Percentiles rank a stretch among this genome's conserved stretches.
phyloP scores from a whole-genome alignment of 306 rosid genomes.

The Erythrophleum fordii region DNA sequence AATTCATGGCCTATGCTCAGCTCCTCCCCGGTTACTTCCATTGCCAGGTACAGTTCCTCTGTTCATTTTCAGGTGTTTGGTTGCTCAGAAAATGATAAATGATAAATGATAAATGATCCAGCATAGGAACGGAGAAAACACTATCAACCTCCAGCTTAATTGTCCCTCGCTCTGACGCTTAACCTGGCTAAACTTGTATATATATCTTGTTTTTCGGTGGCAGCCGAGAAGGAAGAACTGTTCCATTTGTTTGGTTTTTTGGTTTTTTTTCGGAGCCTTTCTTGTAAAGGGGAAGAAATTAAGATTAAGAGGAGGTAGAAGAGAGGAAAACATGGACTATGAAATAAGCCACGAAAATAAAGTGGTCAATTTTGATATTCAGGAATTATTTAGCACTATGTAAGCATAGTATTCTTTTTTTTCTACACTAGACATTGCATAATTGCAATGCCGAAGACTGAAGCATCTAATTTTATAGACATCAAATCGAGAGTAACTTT shows the following conservation, averaged over 20 bases:
- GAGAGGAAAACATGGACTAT: not conserved
- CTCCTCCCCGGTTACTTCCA: conserved; percentile 16
- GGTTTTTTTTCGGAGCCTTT: not conserved
- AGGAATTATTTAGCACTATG: no score
- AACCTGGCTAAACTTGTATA: not conserved
- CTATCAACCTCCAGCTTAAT: not conserved
- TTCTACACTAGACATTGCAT: no score
- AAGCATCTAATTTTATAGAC: not conserved
- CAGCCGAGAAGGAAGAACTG: not conserved
- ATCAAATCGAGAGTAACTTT: not conserved
- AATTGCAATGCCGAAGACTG: conserved; percentile 12
- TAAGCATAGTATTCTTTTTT: not conserved
- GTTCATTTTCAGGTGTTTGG: conserved; percentile 18
- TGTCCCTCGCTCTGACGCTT: not conserved
- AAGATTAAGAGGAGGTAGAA: no score
- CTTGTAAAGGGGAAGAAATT: not conserved
- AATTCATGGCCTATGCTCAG: conserved; percentile 44
- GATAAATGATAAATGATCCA: not conserved
- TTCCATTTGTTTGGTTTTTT: not conserved
- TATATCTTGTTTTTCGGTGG: not conserved
- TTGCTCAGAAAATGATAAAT: conserved; percentile 5
- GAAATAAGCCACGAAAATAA: not conserved
- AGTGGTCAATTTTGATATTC: not conserved
- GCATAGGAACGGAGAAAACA: not conserved
- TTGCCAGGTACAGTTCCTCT: conserved; percentile 29